Evolutionary conservation across 495 filamentous ascomycete genomes (phyloP).

Genomic region (Aspergillus ellipticus): DNA sequence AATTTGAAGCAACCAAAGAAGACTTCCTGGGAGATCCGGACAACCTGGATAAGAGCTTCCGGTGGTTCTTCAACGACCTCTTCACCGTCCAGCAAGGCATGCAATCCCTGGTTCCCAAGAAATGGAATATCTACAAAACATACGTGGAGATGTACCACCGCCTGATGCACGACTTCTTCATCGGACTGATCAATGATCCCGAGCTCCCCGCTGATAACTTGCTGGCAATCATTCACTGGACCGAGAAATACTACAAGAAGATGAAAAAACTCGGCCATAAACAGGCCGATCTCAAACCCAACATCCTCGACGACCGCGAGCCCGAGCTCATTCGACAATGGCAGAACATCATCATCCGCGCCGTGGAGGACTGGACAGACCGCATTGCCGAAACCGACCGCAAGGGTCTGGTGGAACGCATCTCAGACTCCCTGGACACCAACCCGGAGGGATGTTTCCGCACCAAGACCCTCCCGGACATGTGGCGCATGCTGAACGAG

Average conservation of each 20-base stretch:
- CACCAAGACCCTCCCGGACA: slow-evolving; percentile 81
- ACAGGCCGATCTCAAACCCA: slow-evolving; percentile 68
- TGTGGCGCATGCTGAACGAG: slow-evolving; percentile 97
- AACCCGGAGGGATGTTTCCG: slow-evolving; percentile 85
- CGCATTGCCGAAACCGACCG: slow-evolving; percentile 77
- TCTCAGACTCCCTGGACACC: slow-evolving; percentile 73
- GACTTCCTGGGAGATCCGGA: slow-evolving; percentile 79
- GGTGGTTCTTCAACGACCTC: slow-evolving; percentile 97
- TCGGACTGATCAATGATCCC: slow-evolving; percentile 74
- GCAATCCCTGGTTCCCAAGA: slow-evolving; percentile 84
- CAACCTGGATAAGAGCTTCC: slow-evolving; percentile 76
- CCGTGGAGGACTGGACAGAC: slow-evolving; percentile 96
- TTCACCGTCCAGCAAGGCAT: slow-evolving; percentile 89
- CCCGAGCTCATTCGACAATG: slow-evolving; percentile 89
- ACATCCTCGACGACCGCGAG: slow-evolving; percentile 83
- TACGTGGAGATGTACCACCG: slow-evolving; percentile 87
- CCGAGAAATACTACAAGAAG: slow-evolving; percentile 90
- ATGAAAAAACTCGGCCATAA: slow-evolving; percentile 84
- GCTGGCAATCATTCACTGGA: slow-evolving; percentile 90
- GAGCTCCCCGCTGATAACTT: slow-evolving; percentile 73
- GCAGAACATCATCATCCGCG: slow-evolving; percentile 87
- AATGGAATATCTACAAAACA: slow-evolving; percentile 93
- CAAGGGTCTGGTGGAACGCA: slow-evolving; percentile 72
- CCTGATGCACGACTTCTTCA: slow-evolving; percentile 90
- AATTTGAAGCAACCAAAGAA: slow-evolving; percentile 70